Conservation (phyloP, 140 eudicot genomes). For the Cichorium intybus region DNA sequence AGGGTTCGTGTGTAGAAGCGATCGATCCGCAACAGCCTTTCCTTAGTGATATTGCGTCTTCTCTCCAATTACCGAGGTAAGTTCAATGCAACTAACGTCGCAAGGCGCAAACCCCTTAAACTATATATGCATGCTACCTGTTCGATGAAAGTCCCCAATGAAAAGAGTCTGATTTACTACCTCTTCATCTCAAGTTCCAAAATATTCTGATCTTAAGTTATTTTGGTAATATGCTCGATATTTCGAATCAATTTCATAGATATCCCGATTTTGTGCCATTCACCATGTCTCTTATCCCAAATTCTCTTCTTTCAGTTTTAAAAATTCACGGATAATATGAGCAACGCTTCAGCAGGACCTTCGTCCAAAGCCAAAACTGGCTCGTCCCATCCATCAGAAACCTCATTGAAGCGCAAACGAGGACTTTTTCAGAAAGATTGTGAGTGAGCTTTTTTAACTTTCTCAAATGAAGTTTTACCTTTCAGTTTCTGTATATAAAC, state of each 20-base stretch:
- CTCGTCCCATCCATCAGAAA: constrained; percentile 64
- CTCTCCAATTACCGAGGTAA: neutral
- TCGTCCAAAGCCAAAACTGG: constrained; percentile 49
- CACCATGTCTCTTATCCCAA: too few relatives aligned
- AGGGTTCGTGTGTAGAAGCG: constrained; percentile 1
- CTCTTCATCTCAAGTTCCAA: neutral
- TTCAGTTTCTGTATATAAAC: neutral
- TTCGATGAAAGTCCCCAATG: constrained; percentile 27
- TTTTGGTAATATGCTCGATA: too few relatives aligned
- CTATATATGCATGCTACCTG: constrained; percentile 11
- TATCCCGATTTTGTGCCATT: too few relatives aligned
- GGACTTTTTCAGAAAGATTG: constrained; percentile 84
- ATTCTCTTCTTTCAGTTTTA: neutral
- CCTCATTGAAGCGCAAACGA: constrained; percentile 66
- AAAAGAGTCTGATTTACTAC: neutral
- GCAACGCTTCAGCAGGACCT: constrained; percentile 38
- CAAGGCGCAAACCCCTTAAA: neutral
- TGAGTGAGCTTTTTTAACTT: constrained; percentile 13
- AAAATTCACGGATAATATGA: constrained; percentile 37
- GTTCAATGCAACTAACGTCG: neutral
- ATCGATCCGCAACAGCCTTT: neutral
- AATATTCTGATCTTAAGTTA: neutral
- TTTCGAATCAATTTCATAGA: too few relatives aligned
- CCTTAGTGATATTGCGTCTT: neutral
- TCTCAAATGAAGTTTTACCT: neutral